Evolutionary conservation across 306 rosid genomes (phyloP).

Genomic region (Ceratonia siliqua): DNA sequence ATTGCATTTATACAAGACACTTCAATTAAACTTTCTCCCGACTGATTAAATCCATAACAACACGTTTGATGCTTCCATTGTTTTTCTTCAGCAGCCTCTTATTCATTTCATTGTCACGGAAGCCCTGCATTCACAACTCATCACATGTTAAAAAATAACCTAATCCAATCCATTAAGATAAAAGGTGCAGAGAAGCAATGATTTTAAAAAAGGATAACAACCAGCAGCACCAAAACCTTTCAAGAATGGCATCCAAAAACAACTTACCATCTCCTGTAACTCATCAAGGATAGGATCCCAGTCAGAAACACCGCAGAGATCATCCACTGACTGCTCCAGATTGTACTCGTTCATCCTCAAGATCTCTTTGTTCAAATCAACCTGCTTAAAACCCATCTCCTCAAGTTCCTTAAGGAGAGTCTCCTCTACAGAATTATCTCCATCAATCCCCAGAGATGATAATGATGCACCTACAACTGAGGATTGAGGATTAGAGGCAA

Average conservation of each 20-base stretch:
- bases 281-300: conserved; percentile 93
- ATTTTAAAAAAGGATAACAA: background rate
- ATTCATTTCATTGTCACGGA: conserved; percentile 62
- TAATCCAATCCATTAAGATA: background rate
- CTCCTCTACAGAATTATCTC: conserved; percentile 48
- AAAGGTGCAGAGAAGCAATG: background rate
- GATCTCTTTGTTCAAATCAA: conserved; percentile 76
- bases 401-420: conserved; percentile 76
- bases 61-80: conserved; percentile 87
- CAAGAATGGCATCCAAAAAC: background rate
- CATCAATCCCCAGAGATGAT: conserved; percentile 38
- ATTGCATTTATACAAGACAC: conserved; percentile 4
- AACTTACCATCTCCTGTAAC: conserved; percentile 76
- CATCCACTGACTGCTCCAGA: conserved; percentile 71
- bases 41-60: conserved; percentile 79
- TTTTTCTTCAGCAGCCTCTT: conserved; percentile 77
- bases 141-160: conserved; percentile 26
- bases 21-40: conserved; percentile 51
- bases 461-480: conserved; percentile 29
- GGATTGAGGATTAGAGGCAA: conserved; percentile 19
- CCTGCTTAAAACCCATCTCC: conserved; percentile 82
- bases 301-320: conserved; percentile 74
- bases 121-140: conserved; percentile 61
- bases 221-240: background rate
- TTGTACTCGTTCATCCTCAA: conserved; percentile 68